These are phyloP conservation scores for Isochrysis galbana DNA, from an alignment of 78 protist genomes.

Conservation along the genomic window DNA sequence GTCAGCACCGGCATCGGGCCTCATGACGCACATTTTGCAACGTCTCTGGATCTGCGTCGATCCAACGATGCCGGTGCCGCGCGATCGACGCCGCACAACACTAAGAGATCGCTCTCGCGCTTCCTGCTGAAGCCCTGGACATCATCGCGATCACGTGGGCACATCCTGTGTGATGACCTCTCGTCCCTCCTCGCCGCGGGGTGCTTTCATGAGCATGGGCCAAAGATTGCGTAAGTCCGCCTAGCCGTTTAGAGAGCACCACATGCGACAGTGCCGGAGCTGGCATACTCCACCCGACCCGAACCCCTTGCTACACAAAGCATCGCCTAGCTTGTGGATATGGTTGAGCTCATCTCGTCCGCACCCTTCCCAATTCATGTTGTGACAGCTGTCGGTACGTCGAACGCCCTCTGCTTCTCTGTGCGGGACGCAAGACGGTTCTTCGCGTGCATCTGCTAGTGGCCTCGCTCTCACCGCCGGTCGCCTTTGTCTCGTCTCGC, in stretches of 20 bases:
- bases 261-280: too few relatives aligned
- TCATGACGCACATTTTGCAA: neutral
- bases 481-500: neutral
- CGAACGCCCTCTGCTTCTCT: neutral
- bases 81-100: too few relatives aligned
- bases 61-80: neutral
- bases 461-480: neutral
- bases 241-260: too few relatives aligned
- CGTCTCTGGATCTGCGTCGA: neutral
- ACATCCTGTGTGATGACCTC: neutral
- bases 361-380: too few relatives aligned
- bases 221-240: too few relatives aligned
- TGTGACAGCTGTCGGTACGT: neutral
- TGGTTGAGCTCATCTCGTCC: too few relatives aligned
- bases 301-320: neutral
- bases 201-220: too few relatives aligned
- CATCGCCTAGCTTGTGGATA: neutral
- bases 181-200: neutral
- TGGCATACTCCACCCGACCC: too few relatives aligned
- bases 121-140: neutral
- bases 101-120: too few relatives aligned
- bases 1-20: neutral
- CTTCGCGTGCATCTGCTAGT: neutral
- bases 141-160: neutral
- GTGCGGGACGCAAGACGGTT: neutral